Evolutionary conservation across 345 rosid species (phyloP).

Genomic region (Linum usitatissimum): DNA sequence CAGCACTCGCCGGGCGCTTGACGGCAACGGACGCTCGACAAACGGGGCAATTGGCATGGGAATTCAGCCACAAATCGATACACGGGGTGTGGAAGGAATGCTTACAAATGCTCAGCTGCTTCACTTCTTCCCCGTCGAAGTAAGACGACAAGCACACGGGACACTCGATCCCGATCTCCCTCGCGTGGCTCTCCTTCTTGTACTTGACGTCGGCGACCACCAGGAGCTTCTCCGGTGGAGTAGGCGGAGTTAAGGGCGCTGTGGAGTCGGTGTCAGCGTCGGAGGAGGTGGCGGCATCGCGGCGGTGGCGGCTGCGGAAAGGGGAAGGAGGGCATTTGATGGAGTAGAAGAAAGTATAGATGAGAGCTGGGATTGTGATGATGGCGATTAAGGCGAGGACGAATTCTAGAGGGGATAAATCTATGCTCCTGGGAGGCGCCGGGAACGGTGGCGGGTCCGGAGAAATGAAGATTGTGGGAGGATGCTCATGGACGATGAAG

Average conservation of each 20-base stretch:
- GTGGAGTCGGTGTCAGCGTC: background rate
- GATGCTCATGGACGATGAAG: constrained; percentile 2
- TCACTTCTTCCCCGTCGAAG: constrained; percentile 47
- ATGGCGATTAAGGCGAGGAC: constrained; percentile 55
- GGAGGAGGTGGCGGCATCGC: background rate
- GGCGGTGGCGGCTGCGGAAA: background rate
- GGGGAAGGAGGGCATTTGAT: constrained; percentile 36
- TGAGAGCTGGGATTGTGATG: constrained; percentile 57
- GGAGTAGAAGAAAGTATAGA: constrained; percentile 54
- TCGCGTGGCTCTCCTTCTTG: constrained; percentile 33
- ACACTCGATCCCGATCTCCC: constrained; percentile 54
- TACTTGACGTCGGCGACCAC: constrained; percentile 25
- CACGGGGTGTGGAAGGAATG: constrained; percentile 66
- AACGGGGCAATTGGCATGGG: constrained; percentile 54
- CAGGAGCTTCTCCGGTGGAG: background rate
- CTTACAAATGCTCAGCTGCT: constrained; percentile 42
- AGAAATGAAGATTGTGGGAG: constrained; percentile 13
- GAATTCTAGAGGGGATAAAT: constrained; percentile 57
- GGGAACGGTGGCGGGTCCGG: constrained; percentile 51
- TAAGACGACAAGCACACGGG: constrained; percentile 54
- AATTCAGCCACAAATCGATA: constrained; percentile 52
- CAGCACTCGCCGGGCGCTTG: constrained; percentile 19
- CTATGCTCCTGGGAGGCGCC: constrained; percentile 34
- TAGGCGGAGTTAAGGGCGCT: background rate
- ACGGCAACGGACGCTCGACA: constrained; percentile 52